Base-by-base conservation (phyloP, 192 early-diverging fungal genomes). In the Backusella parvicylindrica region DNA sequence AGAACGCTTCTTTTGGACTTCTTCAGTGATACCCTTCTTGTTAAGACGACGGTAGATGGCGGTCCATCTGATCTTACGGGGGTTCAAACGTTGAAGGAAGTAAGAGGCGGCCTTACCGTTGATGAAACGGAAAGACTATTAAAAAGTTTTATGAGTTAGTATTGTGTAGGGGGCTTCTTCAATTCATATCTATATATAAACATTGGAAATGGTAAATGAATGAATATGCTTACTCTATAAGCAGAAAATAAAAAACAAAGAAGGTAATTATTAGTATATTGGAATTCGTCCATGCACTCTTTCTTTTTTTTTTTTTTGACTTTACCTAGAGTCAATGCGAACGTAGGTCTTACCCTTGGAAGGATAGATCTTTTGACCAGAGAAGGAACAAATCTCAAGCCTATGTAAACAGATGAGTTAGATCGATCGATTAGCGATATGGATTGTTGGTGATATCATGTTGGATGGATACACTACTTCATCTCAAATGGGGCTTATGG, bases 321-420 rank as follows among this genome's bases (percentile, higher is more conserved):
- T 31, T 64, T 85, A 96, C 95, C 90, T 91, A 89, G 84, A 92
- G 93, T 99, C 98, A 75, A 85, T 71, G 71, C 93, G 93, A 81
- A 99, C 92, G 83, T 89, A 99, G 73, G 93, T 88, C 90, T 93
- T 95, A 75, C 98, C 98, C 86, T 95, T 95, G 84, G 94, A 95
- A 70, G 98, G 98, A 91, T 99, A 98, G 93, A 99, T 98, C 92
- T 98, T 98, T 91, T 93, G 94, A 79, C 96, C 95, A 78, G 96
- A 97, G 86, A 99, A 98, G 82, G 93, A 91, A 91, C 97, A 98
- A 82, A 90, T 88, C 87, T 96, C 94, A 80, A 92, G 88, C 90
- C 92, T 96, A 72, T 15, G 43, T 23, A 18, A 53, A 60, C 5
- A 73, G 68, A 70, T 71, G 60, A 38, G 21, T 71, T 70, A 47